These are phyloP conservation scores for Kazachstania sp. DNA, from an alignment of 1,139 yeast genomes.

Conservation along the genomic window DNA sequence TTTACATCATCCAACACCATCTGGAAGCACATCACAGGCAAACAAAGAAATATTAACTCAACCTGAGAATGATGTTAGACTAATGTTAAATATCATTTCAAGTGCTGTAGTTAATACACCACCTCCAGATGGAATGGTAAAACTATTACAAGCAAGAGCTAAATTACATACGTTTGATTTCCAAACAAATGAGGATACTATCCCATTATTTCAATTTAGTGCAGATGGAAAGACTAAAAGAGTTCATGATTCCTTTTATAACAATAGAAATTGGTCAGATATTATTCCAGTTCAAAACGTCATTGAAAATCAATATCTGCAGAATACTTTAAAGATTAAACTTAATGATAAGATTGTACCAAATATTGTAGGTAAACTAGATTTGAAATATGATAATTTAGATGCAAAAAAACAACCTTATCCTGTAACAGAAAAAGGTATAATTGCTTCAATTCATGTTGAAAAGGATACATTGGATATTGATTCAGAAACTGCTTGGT, in stretches of 20 bases:
- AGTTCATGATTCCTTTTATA: constrained; percentile 53
- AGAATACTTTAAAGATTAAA: constrained; percentile 17
- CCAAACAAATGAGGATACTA: constrained; percentile 69
- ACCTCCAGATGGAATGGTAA: constrained; percentile 83
- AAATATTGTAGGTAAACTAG: constrained; percentile 16
- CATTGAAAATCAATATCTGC: constrained; percentile 18
- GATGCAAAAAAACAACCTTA: constrained; percentile 28
- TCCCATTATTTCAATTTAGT: constrained; percentile 58
- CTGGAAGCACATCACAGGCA: constrained; percentile 28
- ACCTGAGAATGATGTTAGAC: constrained; percentile 64
- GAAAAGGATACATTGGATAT: constrained; percentile 51
- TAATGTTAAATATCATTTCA: constrained; percentile 74
- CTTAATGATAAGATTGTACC: constrained; percentile 30
- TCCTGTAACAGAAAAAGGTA: constrained; percentile 48
- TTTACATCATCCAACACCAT: constrained; percentile 33
- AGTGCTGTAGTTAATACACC: constrained; percentile 91
- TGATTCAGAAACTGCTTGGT: constrained; percentile 51
- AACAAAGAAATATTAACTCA: constrained; percentile 36
- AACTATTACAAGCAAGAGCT: constrained; percentile 55
- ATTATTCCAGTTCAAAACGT: constrained; percentile 38
- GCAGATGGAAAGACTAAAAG: constrained; percentile 47
- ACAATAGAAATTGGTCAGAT: constrained; percentile 72
- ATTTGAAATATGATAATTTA: constrained; percentile 1
- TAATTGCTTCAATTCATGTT: constrained; percentile 64
- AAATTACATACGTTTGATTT: constrained; percentile 57